Conservation (phyloP, 192 early-diverging fungal species). For the Coemansia sp. region DNA sequence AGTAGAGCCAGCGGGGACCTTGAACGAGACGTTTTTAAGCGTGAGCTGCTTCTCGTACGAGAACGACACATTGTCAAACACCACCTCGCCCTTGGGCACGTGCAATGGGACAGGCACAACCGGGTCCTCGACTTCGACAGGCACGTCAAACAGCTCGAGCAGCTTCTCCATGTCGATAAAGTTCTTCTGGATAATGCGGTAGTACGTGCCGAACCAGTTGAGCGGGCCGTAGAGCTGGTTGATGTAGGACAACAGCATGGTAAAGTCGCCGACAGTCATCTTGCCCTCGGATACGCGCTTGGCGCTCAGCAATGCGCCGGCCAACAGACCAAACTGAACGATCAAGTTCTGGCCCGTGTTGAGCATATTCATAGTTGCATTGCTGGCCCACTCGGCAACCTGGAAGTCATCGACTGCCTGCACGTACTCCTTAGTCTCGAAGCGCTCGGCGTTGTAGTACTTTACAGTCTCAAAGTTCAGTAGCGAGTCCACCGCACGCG, state of each 20-base stretch:
- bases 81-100: slow-evolving; percentile 55
- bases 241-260: slow-evolving; percentile 84
- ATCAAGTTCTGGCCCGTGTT: slow-evolving; percentile 86
- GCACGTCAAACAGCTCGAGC: slow-evolving; percentile 69
- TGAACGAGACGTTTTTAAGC: slow-evolving; percentile 48
- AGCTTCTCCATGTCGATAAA: slow-evolving; percentile 98
- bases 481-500: slow-evolving; percentile 88
- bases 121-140: slow-evolving; percentile 44
- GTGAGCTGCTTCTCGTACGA: slow-evolving; percentile 60
- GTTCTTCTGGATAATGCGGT: slow-evolving; percentile 90
- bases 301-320: slow-evolving; percentile 81
- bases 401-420: slow-evolving; percentile 78
- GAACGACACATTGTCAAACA: slow-evolving; percentile 65
- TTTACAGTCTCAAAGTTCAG: slow-evolving; percentile 99
- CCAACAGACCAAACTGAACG: slow-evolving; percentile 79
- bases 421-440: slow-evolving; percentile 78
- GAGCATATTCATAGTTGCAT: slow-evolving; percentile 71
- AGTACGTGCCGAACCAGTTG: slow-evolving; percentile 91
- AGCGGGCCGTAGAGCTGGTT: slow-evolving; percentile 88
- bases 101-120: slow-evolving; percentile 20
- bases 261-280: slow-evolving; percentile 81
- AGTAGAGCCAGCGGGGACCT: slow-evolving; percentile 44
- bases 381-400: slow-evolving; percentile 80
- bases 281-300: slow-evolving; percentile 70
- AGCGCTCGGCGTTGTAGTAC: slow-evolving; percentile 89